These are phyloP conservation scores for Oryza glaberrima DNA, from an alignment of 176 grass and related monocot genomes.

Conservation along the genomic window DNA sequence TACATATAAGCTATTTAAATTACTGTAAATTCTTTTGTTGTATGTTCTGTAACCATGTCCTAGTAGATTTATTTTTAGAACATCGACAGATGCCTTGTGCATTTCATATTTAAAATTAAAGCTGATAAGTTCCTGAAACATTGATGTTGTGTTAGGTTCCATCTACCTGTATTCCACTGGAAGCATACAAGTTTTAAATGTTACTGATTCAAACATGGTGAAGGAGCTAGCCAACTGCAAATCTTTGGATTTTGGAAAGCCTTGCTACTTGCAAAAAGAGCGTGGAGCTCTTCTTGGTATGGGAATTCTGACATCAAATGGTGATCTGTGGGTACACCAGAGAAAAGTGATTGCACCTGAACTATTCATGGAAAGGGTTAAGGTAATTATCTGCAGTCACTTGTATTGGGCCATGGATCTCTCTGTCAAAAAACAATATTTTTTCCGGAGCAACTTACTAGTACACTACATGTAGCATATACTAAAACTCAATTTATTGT, in stretches of 20 bases:
- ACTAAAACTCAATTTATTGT: background rate
- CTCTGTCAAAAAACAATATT: background rate
- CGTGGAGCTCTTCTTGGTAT: slow-evolving; percentile 63
- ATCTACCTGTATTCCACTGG: slow-evolving; percentile 73
- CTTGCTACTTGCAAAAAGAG: slow-evolving; percentile 61
- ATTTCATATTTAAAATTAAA: background rate
- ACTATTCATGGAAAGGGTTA: slow-evolving; percentile 90
- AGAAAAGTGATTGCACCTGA: slow-evolving; percentile 76
- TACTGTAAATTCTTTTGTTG: slow-evolving; percentile 3
- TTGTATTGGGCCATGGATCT: background rate
- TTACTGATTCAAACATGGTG: slow-evolving; percentile 64
- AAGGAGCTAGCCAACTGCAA: slow-evolving; percentile 66
- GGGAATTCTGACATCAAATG: slow-evolving; percentile 69
- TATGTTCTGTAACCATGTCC: background rate
- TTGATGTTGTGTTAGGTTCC: slow-evolving; percentile 43
- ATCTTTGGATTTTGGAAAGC: slow-evolving; percentile 67
- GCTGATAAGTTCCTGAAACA: background rate
- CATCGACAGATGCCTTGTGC: background rate
- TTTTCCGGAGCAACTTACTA: background rate
- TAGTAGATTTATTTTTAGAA: background rate
- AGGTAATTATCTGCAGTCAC: slow-evolving; percentile 56
- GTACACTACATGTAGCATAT: background rate
- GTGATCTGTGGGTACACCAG: slow-evolving; percentile 71
- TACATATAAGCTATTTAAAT: background rate
- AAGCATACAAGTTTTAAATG: slow-evolving; percentile 54